These are phyloP conservation scores for Pseudogymnoascus sp. DNA, from an alignment of 2,329 filamentous ascomycete species.

Conservation along the genomic window DNA sequence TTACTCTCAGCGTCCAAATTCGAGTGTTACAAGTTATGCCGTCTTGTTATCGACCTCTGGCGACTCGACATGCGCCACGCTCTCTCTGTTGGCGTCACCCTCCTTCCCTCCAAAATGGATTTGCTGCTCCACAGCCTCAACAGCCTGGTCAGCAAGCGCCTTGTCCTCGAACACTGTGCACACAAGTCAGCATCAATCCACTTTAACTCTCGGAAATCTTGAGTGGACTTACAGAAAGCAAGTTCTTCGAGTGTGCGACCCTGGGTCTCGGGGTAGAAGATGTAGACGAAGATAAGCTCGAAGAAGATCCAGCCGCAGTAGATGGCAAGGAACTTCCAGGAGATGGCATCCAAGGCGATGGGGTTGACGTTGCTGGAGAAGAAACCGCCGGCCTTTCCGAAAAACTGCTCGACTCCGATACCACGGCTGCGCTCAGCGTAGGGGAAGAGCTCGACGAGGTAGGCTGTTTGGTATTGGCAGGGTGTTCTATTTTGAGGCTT, in stretches of 20 bases:
- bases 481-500: not conserved
- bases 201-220: not conserved
- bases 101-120: slow-evolving; percentile 16
- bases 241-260: slow-evolving; percentile 13
- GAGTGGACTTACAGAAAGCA: slow-evolving; percentile 9
- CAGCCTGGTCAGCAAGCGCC: slow-evolving; percentile 19
- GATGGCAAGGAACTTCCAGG: slow-evolving; percentile 35
- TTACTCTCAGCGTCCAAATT: slow-evolving; percentile 40
- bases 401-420: slow-evolving; percentile 25
- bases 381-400: slow-evolving; percentile 35
- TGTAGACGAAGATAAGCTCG: slow-evolving; percentile 34
- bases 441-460: slow-evolving; percentile 29
- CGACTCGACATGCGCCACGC: not conserved
- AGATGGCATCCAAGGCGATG: slow-evolving; percentile 33
- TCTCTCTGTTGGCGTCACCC: not conserved
- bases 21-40: too few species aligned
- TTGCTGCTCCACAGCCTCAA: slow-evolving; percentile 25
- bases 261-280: slow-evolving; percentile 21
- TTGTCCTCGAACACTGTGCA: slow-evolving; percentile 26
- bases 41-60: too few species aligned
- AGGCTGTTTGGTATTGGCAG: slow-evolving; percentile 17
- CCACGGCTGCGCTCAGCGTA: slow-evolving; percentile 27
- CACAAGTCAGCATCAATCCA: slow-evolving; percentile 13
- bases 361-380: slow-evolving; percentile 34
- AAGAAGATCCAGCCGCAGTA: slow-evolving; percentile 35